Evolutionary conservation across 345 rosid species (phyloP).

Genomic region (Populus nigra): DNA sequence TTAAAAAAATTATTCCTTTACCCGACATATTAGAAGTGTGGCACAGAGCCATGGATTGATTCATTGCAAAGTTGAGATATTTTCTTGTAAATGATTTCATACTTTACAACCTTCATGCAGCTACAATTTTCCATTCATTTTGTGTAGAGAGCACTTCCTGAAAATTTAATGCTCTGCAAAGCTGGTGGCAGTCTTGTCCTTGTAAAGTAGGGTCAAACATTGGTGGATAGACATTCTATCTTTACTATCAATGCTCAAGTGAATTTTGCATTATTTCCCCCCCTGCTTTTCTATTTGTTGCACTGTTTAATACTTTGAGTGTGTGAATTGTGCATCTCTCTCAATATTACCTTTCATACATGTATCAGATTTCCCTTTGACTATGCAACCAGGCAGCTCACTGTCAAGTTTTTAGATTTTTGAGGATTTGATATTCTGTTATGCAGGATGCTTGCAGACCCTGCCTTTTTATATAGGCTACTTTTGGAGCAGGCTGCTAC

Average conservation of each 20-base stretch:
- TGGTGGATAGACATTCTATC: neutral
- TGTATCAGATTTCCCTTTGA: neutral
- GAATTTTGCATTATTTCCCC: neutral
- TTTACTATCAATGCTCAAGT: neutral
- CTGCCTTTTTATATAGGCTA: conserved; percentile 76
- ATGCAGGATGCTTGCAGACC: conserved; percentile 91
- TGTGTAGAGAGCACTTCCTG: neutral
- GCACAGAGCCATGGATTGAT: neutral
- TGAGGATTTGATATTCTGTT: conserved; percentile 16
- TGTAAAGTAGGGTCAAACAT: neutral
- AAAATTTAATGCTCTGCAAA: neutral
- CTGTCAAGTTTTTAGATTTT: conserved; percentile 7
- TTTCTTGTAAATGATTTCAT: neutral
- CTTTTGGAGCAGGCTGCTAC: conserved; percentile 87
- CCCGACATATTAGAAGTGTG: neutral
- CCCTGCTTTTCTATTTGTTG: neutral
- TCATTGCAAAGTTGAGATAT: neutral
- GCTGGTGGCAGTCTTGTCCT: neutral
- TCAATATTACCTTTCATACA: neutral
- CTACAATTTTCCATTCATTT: neutral
- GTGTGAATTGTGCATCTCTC: neutral
- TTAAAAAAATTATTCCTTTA: neutral
- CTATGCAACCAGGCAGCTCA: too few relatives aligned
- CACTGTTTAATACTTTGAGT: neutral
- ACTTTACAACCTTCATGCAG: neutral